Base-by-base conservation (phyloP, 1,139 yeast genomes). In the Geotrichum phurueaensis region DNA sequence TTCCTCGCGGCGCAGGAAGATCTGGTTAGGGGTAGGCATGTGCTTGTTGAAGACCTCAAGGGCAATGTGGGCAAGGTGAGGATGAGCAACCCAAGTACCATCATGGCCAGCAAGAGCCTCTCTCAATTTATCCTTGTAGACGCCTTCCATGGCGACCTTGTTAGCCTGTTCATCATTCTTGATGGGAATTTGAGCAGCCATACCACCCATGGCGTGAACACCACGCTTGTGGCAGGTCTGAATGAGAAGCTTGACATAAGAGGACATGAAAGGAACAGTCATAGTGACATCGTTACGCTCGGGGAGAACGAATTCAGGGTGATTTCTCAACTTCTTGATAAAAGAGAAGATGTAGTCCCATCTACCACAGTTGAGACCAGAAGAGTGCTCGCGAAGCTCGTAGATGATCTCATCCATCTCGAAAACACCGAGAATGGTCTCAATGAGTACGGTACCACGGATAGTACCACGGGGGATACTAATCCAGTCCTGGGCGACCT, bases 41-140 rank as follows among this genome's bases (percentile, higher is more conserved):
- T 84, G 81, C 76, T 84, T 84, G 75, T 85, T 84, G 79, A 87
- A 87, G 53, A 86, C 86, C 71, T 84, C 84, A 70, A 84, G 80
- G 33, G 88, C 91, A 68, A 86, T 82, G 56, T 84, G 80, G 39
- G 89, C 92, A 72, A 87, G 81, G 31, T 87, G 89, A 25, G 90
- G 90, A 75, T 85, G 90, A 56, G 90, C 90, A 68, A 85, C 87
- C 90, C 90, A 85, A 69, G 89, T 84, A 59, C 90, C 87, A 74
- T 85, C 90, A 74, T 87, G 87, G 60, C 90, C 90, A 56, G 86
- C 85, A 58, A 75, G 70, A 54, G 83, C 92, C 75, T 87, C 94
- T 66, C 92, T 80, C 69, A 84, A 78, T 76, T 85, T 85, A 75
- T 85, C 91, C 70, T 81, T 82, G 66, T 82, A 79, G 60, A 85